Percentiles rank a stretch among this genome's conserved stretches.
These are phyloP conservation scores for Yamadazyma songkhlaensis DNA, from an alignment of 1,139 yeast genomes.

Conservation along the genomic window DNA sequence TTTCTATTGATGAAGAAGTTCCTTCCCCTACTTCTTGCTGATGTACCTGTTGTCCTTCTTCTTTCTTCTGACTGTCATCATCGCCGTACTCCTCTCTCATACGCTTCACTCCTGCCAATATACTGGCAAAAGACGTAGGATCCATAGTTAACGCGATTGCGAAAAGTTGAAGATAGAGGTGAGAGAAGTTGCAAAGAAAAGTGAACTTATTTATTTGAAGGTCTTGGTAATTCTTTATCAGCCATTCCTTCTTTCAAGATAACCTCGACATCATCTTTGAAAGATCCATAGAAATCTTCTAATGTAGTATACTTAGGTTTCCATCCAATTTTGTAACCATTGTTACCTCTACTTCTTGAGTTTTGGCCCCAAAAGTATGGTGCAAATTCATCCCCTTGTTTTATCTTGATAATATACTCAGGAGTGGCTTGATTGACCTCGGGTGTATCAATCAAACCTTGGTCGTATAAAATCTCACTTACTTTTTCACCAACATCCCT, in stretches of 20 bases:
- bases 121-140: conserved; percentile 61
- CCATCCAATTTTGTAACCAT: conserved; percentile 24
- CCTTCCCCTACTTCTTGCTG: neutral
- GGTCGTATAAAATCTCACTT: conserved; percentile 16
- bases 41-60: neutral
- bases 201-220: neutral
- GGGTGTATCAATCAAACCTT: conserved; percentile 14
- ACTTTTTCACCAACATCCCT: conserved; percentile 25
- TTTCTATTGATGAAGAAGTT: neutral
- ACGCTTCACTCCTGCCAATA: conserved; percentile 58
- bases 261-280: conserved; percentile 15
- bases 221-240: conserved; percentile 4
- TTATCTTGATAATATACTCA: conserved; percentile 14
- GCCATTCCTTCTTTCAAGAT: conserved; percentile 7
- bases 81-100: conserved; percentile 37
- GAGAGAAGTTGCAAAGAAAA: too few species aligned
- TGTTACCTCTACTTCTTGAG: conserved; percentile 28
- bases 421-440: conserved; percentile 19
- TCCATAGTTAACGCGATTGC: conserved; percentile 21
- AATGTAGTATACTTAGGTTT: conserved; percentile 16
- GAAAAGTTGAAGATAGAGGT: neutral
- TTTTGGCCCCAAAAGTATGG: conserved; percentile 30
- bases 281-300: conserved; percentile 17
- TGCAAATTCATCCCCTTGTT: conserved; percentile 16
- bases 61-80: neutral